Evolutionary conservation across 441 rosid genomes (phyloP).

Genomic region (Lepidium campestre): DNA sequence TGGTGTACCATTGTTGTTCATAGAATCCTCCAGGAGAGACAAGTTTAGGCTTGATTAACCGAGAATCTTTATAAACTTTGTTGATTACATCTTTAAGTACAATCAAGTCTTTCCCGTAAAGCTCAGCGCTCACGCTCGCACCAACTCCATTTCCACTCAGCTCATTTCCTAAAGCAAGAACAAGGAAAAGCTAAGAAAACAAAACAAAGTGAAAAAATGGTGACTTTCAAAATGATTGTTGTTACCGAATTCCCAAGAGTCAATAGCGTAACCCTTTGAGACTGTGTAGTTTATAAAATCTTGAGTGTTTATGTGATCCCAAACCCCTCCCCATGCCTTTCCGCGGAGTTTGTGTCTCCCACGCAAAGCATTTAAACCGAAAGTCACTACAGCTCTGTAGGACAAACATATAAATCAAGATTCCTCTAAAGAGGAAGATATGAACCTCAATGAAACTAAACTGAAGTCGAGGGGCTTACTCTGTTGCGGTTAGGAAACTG

Average conservation of each 20-base stretch:
- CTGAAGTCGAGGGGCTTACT: slow-evolving; percentile 34
- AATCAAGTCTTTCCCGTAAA: slow-evolving; percentile 74
- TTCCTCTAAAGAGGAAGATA: background rate
- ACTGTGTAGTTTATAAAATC: slow-evolving; percentile 78
- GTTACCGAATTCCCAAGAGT: slow-evolving; percentile 96
- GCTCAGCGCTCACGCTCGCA: slow-evolving; percentile 67
- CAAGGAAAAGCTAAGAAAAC: background rate
- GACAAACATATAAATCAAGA: background rate
- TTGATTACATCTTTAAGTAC: slow-evolving; percentile 50
- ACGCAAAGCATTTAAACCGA: slow-evolving; percentile 83
- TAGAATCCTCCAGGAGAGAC: slow-evolving; percentile 96
- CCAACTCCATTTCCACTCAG: slow-evolving; percentile 76
- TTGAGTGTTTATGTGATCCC: slow-evolving; percentile 73
- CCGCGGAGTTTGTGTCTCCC: slow-evolving; percentile 62
- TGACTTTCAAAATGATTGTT: background rate
- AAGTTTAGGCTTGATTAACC: slow-evolving; percentile 43
- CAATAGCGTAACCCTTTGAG: slow-evolving; percentile 69
- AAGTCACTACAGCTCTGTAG: slow-evolving; percentile 72
- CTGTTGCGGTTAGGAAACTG: slow-evolving; percentile 46
- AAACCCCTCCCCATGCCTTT: slow-evolving; percentile 70
- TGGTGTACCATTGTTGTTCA: slow-evolving; percentile 59
- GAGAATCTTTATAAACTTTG: slow-evolving; percentile 47
- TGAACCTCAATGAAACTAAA: background rate
- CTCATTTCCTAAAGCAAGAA: slow-evolving; percentile 65
- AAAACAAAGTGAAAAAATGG: slow-evolving; percentile 1